Evolutionary conservation across 1,139 yeast species (phyloP), one percentile per base, ranked within the genome.

Genomic region (Zygosaccharomyces sapae): DNA sequence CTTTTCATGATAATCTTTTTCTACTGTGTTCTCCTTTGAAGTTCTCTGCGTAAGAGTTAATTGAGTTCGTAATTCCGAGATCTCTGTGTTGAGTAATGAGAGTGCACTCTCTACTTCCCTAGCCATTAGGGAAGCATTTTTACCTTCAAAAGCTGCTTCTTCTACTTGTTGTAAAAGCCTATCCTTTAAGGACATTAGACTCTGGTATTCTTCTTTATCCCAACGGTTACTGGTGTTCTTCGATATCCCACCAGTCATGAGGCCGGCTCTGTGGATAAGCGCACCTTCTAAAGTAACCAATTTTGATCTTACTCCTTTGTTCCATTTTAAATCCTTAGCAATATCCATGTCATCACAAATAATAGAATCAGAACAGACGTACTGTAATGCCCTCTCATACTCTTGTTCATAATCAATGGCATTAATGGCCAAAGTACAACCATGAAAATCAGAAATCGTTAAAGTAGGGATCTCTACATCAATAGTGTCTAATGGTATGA

Each of bases 201-300:
- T 71, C 45, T 77, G 77, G 58, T 80, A 78, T 55, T 85, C 89
- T 45, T 78, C 76, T 58, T 84, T 87, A 60, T 83, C 89, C 96
- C 96, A 88, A 55, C 79, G 75, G 50, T 68, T 68, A 49, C 65
- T 58, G 53, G 60, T 55, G 27, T 66, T 74, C 56, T 57, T 70
- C 38, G 70, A 70, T 59, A 59, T 68, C 55, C 97, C 97, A 67
- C 97, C 97, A 10, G 97, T 86, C 95, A 92, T 87, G 40, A 89
- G 72, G 5, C 96, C 96, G 8, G 92, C 83, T 58, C 79, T 81
- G 62, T 88, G 92, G 47, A 92, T 86, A 29, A 89, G 73, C 0
- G 95, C 79, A 0, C 98, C 98, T 44, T 88, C 89, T 7, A 87
- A 61, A 0, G 96, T 80, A 1, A 90, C 95, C 41, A 86, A 75